Evolutionary conservation across 2,329 filamentous ascomycete species (phyloP).

Genomic region (Nigrograna mackinnonii): DNA sequence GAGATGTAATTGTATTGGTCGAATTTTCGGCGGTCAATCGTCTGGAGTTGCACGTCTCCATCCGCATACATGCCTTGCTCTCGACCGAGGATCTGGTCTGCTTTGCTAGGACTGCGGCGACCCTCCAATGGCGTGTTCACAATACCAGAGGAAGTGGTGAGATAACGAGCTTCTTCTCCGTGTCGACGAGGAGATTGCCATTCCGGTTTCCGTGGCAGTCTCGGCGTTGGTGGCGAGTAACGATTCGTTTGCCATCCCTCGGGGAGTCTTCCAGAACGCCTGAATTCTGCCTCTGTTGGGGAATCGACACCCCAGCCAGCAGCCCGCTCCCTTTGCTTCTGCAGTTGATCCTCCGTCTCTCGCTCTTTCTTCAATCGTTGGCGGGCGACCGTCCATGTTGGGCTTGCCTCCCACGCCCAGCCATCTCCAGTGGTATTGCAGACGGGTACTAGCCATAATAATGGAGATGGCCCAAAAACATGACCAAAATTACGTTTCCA

Average conservation of each 20-base stretch:
- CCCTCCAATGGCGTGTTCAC: constrained; percentile 34
- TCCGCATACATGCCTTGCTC: constrained; percentile 39
- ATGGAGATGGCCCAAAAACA: constrained; percentile 74
- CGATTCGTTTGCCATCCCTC: constrained; percentile 34
- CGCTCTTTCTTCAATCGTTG: constrained; percentile 58
- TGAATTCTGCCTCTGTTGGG: constrained; percentile 41
- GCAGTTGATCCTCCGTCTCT: constrained; percentile 48
- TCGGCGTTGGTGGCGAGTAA: constrained; percentile 26
- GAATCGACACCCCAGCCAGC: constrained; percentile 67
- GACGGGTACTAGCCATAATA: constrained; percentile 79
- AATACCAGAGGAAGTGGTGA: constrained; percentile 38
- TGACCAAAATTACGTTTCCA: constrained; percentile 78
- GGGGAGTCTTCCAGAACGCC: constrained; percentile 26
- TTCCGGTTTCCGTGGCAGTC: constrained; percentile 31
- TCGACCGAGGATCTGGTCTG: constrained; percentile 46
- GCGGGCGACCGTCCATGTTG: constrained; percentile 74
- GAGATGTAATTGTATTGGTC: constrained; percentile 40
- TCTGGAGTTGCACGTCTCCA: constrained; percentile 45
- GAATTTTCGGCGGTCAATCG: constrained; percentile 41
- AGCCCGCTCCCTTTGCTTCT: constrained; percentile 65
- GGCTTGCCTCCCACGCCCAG: constrained; percentile 89
- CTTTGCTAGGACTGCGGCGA: constrained; percentile 43
- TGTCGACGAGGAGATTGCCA: constrained; percentile 29
- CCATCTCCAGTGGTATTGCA: constrained; percentile 88
- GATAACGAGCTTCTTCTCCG: constrained; percentile 34